Percentiles rank a stretch among this genome's conserved stretches.
phyloP scores from a whole-genome alignment of 1,139 yeast species.

The Debaryomycetaceae sp. region DNA sequence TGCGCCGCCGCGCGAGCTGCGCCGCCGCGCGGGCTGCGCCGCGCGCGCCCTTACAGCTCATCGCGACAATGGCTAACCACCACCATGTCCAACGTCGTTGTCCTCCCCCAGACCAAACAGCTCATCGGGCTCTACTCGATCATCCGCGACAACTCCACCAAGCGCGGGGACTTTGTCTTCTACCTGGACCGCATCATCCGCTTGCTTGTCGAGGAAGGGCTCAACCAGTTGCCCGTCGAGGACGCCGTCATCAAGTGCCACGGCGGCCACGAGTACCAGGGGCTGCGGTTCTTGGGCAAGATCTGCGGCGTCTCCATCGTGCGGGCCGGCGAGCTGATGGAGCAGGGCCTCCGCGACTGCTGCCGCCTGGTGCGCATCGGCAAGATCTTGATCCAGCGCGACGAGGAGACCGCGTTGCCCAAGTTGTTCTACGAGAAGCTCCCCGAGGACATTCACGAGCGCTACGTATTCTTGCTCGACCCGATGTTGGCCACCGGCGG shows the following conservation, averaged over 20 bases:
- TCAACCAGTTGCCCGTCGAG: conserved; percentile 86
- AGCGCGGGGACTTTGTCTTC: conserved; percentile 88
- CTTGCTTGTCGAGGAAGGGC: conserved; percentile 87
- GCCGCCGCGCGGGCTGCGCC: too few relatives aligned
- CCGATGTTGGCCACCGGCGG: conserved; percentile 99
- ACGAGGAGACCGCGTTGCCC: conserved; percentile 79
- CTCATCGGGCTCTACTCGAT: conserved; percentile 82
- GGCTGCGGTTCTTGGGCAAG: conserved; percentile 83
- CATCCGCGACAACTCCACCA: conserved; percentile 74
- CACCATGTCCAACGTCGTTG: conserved; percentile 49
- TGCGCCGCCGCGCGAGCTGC: too few relatives aligned
- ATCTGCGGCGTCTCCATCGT: conserved; percentile 97
- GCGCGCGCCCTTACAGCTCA: too few relatives aligned
- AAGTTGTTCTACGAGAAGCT: conserved; percentile 85
- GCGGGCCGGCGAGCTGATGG: conserved; percentile 98
- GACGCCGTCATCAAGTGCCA: conserved; percentile 67
- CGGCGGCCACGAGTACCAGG: conserved; percentile 66
- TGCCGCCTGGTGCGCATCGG: conserved; percentile 95
- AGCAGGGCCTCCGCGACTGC: conserved; percentile 92
- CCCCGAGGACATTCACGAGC: conserved; percentile 83
- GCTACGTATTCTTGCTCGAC: conserved; percentile 86
- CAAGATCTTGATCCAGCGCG: conserved; percentile 92
- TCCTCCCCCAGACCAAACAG: conserved; percentile 87
- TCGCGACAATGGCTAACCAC: conserved; percentile 12
- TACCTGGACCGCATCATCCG: conserved; percentile 93